These are phyloP conservation scores for Moesziomyces sp. DNA, from an alignment of 1,284 basidiomycete genomes.

Conservation along the genomic window DNA sequence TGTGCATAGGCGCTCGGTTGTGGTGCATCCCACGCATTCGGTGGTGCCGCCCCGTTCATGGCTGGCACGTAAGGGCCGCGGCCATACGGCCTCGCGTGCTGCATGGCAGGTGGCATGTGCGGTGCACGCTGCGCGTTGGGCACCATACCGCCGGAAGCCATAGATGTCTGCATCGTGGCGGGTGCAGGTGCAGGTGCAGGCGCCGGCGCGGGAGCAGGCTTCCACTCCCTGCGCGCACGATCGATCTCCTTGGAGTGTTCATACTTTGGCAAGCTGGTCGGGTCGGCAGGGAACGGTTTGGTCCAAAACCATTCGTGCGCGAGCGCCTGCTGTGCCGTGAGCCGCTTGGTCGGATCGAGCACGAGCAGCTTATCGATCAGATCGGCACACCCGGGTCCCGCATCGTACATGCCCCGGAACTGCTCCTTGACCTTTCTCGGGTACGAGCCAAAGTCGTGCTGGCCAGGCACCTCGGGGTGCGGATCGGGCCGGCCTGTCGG, in stretches of 20 bases:
- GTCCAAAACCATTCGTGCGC: constrained; percentile 66
- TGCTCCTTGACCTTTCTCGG: constrained; percentile 46
- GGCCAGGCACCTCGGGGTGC: constrained; percentile 48
- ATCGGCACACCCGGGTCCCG: constrained; percentile 56
- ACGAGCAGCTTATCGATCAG: constrained; percentile 63
- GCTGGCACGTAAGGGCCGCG: not conserved
- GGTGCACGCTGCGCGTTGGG: not conserved
- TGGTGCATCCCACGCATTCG: not conserved
- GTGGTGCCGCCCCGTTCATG: not conserved
- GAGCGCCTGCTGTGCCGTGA: constrained; percentile 62
- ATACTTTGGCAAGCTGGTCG: constrained; percentile 62
- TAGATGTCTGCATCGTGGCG: not conserved
- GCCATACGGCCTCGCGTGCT: constrained; percentile 5
- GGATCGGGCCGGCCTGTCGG: constrained; percentile 56
- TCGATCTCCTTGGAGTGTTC: constrained; percentile 65
- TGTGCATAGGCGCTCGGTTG: not conserved
- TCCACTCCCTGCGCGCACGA: constrained; percentile 48
- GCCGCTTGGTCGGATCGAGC: constrained; percentile 60
- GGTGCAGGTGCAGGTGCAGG: constrained; percentile 5
- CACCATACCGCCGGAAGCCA: not conserved
- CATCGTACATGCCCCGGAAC: constrained; percentile 50
- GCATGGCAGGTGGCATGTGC: constrained; percentile 5
- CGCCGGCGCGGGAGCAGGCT: constrained; percentile 21
- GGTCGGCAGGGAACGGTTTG: constrained; percentile 63
- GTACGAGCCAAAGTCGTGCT: constrained; percentile 57